phyloP scores from a whole-genome alignment of 768 basidiomycete species.

The Flagelloscypha sp. region DNA sequence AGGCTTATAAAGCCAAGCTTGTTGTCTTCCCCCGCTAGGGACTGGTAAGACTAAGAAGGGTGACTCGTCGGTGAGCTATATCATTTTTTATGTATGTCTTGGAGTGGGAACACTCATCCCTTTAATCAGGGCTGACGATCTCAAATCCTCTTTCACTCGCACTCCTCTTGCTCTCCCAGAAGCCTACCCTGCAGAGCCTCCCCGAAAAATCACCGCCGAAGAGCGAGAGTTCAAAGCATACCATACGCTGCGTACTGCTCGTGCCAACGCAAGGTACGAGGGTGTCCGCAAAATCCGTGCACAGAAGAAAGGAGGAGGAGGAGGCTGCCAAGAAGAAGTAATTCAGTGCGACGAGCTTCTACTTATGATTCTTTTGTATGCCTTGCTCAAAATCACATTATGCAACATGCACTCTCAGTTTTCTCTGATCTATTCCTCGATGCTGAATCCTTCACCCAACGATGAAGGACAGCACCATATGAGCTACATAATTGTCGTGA shows the following conservation, averaged over 20 bases:
- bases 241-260: constrained; percentile 77
- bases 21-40: constrained; percentile 97
- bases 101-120: no score
- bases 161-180: constrained; percentile 57
- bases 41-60: constrained; percentile 93
- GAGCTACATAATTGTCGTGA: no score
- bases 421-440: no score
- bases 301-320: constrained; percentile 89
- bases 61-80: constrained; percentile 71
- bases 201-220: constrained; percentile 86
- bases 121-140: constrained; percentile 64
- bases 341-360: no score
- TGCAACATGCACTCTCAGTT: no score
- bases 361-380: no score
- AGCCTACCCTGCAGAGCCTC: constrained; percentile 63
- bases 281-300: constrained; percentile 82
- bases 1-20: constrained; percentile 86
- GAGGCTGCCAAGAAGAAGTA: constrained; percentile 90
- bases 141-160: constrained; percentile 70
- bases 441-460: no score
- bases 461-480: no score
- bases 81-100: constrained; percentile 4
- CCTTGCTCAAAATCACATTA: no score
- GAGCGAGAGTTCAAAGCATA: constrained; percentile 88
- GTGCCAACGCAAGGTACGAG: constrained; percentile 76